Evolutionary conservation across 2,329 filamentous ascomycete species (phyloP).

Genomic region (Sclerotinia sclerotiorum): DNA sequence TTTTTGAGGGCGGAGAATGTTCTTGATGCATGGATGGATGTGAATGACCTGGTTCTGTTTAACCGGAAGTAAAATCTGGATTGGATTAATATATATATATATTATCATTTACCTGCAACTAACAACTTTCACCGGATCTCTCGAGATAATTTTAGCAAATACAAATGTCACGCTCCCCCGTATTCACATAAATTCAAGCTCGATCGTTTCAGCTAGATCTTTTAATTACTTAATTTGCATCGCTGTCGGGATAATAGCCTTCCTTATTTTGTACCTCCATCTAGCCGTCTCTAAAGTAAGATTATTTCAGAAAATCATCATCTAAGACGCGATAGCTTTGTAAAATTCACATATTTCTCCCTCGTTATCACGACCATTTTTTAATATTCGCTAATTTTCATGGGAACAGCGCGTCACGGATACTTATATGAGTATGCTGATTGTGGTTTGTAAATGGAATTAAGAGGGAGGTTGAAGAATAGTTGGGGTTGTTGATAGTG

Average conservation of each 20-base stretch:
- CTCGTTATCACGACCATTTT: conserved; percentile 9
- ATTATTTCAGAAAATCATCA: neutral
- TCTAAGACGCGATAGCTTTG: conserved; percentile 10
- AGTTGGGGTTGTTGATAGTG: too few relatives aligned
- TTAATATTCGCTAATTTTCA: conserved; percentile 17
- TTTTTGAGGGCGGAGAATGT: too few relatives aligned
- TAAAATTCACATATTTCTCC: conserved; percentile 2
- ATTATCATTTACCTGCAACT: too few relatives aligned
- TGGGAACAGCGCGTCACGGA: neutral
- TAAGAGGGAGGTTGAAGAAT: too few relatives aligned
- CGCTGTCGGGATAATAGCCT: conserved; percentile 8
- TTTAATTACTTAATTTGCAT: conserved; percentile 12
- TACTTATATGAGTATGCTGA: too few relatives aligned
- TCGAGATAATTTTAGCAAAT: conserved; percentile 4
- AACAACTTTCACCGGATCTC: too few relatives aligned
- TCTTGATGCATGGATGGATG: too few relatives aligned
- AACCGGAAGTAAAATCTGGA: too few relatives aligned
- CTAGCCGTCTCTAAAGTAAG: conserved; percentile 8
- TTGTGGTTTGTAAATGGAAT: too few relatives aligned
- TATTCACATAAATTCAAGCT: conserved; percentile 10
- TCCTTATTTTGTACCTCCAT: conserved; percentile 17
- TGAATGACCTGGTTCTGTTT: too few relatives aligned
- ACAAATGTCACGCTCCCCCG: neutral
- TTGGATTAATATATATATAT: too few relatives aligned
- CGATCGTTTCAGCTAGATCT: conserved; percentile 17